Evolutionary conservation across 2,329 filamentous ascomycete species (phyloP).

Genomic region (Colletotrichum sp.): DNA sequence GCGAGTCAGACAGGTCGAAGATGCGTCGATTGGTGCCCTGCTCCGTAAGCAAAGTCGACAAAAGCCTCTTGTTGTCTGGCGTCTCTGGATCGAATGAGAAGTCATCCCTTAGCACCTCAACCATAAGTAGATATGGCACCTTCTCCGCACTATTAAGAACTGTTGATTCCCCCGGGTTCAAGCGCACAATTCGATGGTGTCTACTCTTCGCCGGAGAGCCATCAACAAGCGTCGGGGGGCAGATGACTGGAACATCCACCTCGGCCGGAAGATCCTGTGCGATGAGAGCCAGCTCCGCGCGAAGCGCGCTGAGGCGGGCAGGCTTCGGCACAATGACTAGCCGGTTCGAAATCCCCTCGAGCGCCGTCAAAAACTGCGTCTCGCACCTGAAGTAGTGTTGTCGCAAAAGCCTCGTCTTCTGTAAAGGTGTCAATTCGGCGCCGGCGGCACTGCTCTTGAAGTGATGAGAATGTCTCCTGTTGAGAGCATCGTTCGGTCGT

Average conservation of each 20-base stretch:
- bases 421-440: slow-evolving; percentile 64
- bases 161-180: slow-evolving; percentile 84
- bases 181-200: slow-evolving; percentile 81
- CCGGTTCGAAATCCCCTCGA: slow-evolving; percentile 86
- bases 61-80: slow-evolving; percentile 71
- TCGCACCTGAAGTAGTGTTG: slow-evolving; percentile 86
- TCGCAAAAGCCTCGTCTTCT: slow-evolving; percentile 75
- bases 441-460: slow-evolving; percentile 61
- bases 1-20: slow-evolving; percentile 73
- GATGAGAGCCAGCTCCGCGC: slow-evolving; percentile 81
- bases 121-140: slow-evolving; percentile 84
- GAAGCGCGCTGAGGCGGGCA: slow-evolving; percentile 78
- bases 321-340: slow-evolving; percentile 82
- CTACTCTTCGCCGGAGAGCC: slow-evolving; percentile 76
- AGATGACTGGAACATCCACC: slow-evolving; percentile 83
- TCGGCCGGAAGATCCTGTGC: slow-evolving; percentile 83
- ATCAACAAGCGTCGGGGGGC: slow-evolving; percentile 74
- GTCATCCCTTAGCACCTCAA: slow-evolving; percentile 81
- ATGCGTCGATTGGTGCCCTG: slow-evolving; percentile 63
- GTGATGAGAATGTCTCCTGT: slow-evolving; percentile 66
- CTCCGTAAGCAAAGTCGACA: slow-evolving; percentile 62
- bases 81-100: slow-evolving; percentile 82
- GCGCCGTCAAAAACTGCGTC: slow-evolving; percentile 79
- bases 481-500: slow-evolving; percentile 52
- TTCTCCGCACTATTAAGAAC: slow-evolving; percentile 88